Conservation (phyloP, 495 filamentous ascomycete species). For the Lophium mytilinum region DNA sequence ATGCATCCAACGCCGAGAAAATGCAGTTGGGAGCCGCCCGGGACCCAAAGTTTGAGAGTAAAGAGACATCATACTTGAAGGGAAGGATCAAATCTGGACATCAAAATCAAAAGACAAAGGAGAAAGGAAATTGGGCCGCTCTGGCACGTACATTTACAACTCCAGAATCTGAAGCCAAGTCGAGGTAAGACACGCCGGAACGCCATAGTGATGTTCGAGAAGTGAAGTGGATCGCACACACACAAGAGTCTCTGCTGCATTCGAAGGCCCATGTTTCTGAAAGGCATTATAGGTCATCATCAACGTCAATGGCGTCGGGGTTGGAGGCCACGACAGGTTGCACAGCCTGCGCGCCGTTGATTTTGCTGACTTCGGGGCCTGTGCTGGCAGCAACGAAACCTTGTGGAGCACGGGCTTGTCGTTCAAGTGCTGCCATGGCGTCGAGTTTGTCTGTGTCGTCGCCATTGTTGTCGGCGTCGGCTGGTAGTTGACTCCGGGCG, state of each 20-base stretch:
- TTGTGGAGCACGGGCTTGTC: constrained; percentile 77
- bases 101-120: too few species aligned
- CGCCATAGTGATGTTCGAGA: too few species aligned
- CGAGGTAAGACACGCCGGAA: too few species aligned
- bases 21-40: too few species aligned
- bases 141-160: too few species aligned
- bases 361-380: constrained; percentile 67
- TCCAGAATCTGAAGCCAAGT: too few species aligned
- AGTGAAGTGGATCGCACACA: too few species aligned
- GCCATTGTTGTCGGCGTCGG: constrained; percentile 34
- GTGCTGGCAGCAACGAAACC: constrained; percentile 87
- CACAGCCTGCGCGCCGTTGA: constrained; percentile 34
- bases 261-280: background rate
- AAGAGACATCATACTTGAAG: too few species aligned
- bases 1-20: background rate
- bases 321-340: constrained; percentile 53
- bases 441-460: constrained; percentile 47
- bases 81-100: too few species aligned
- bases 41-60: too few species aligned
- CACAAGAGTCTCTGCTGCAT: too few species aligned
- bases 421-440: constrained; percentile 86
- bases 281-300: constrained; percentile 35
- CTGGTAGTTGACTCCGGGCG: constrained; percentile 63
- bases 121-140: too few species aligned
- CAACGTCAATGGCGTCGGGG: constrained; percentile 84